These are phyloP conservation scores for Syzygium jambos DNA, from an alignment of 345 rosid species.

Conservation along the genomic window DNA sequence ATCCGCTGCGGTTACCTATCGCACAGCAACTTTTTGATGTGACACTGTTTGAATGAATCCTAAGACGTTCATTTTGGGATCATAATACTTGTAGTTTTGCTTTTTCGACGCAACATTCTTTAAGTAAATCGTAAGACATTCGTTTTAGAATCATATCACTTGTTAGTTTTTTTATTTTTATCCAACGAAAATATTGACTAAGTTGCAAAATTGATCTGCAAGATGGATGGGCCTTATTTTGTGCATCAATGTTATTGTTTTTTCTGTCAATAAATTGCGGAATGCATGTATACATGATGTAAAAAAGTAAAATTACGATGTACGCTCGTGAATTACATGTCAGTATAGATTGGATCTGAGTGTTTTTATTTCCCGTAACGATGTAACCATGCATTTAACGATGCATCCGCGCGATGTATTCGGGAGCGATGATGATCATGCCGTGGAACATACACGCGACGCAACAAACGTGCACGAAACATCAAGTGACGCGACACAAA, in stretches of 20 bases:
- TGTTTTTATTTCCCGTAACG: background rate
- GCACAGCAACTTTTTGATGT: background rate
- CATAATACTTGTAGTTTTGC: background rate
- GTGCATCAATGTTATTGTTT: fast-evolving
- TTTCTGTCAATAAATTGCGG: background rate
- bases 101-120: background rate
- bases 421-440: background rate
- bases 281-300: background rate
- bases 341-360: background rate
- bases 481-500: background rate
- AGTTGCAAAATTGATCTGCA: background rate
- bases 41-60: background rate
- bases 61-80: background rate
- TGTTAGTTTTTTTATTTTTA: background rate
- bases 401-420: background rate
- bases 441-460: background rate
- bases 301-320: background rate
- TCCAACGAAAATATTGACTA: background rate
- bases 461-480: background rate
- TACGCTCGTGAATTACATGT: background rate
- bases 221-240: background rate
- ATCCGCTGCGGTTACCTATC: fast-evolving
- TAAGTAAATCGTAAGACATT: background rate
- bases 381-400: background rate
- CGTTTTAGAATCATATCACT: background rate